Percentiles rank a stretch among this genome's conserved stretches.
phyloP scores from a whole-genome alignment of 83 land plant species.

The Picea engelmannii region DNA sequence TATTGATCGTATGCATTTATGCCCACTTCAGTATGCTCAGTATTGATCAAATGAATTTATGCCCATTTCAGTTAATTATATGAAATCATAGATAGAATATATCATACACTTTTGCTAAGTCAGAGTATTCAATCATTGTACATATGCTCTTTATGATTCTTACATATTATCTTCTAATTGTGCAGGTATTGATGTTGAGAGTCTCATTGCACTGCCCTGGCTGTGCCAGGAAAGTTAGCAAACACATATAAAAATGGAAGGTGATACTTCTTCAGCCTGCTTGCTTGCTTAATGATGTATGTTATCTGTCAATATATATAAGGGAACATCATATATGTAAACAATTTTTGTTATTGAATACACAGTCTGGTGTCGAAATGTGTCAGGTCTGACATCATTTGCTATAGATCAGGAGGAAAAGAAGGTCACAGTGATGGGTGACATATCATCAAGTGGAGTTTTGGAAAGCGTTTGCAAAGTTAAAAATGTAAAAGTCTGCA shows the following conservation, averaged over 20 bases:
- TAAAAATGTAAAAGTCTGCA: constrained; percentile 24
- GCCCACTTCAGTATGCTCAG: too few species aligned
- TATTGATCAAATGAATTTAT: too few species aligned
- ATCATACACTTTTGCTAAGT: too few species aligned
- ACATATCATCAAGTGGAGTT: constrained; percentile 44
- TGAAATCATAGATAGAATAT: too few species aligned
- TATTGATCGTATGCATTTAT: neutral
- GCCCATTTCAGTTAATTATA: too few species aligned
- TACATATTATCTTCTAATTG: too few species aligned
- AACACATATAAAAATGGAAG: constrained; percentile 71
- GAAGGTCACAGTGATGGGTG: constrained; percentile 62
- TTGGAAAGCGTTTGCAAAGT: constrained; percentile 63
- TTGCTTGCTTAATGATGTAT: neutral
- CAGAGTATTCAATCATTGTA: too few species aligned
- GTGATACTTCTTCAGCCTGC: constrained; percentile 17
- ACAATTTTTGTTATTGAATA: neutral
- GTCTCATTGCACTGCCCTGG: constrained; percentile 79
- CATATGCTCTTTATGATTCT: too few species aligned
- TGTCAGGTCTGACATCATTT: too few species aligned
- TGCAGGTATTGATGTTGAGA: constrained; percentile 49
- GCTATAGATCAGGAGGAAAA: constrained; percentile 41
- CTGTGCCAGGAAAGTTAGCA: constrained; percentile 67
- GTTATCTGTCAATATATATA: neutral
- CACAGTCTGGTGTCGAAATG: neutral
- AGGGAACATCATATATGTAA: neutral